Base-by-base conservation (phyloP, 305 asterid species). In the Caryopteris hybrid region DNA sequence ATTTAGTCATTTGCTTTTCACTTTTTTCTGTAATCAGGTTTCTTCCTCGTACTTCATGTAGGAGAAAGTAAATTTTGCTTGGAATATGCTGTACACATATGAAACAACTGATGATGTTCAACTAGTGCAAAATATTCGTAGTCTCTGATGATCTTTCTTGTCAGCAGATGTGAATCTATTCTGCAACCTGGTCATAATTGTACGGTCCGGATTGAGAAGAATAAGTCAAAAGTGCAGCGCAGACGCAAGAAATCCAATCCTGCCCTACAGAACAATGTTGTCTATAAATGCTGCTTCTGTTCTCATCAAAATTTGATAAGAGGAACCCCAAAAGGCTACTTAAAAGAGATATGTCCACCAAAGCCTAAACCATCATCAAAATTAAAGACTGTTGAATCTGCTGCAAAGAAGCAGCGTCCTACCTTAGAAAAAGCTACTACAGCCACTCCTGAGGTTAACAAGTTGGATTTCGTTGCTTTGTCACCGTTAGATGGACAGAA, bases 181-280 rank as follows among this genome's bases (percentile, higher is more conserved):
- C 84, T 93, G 58, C 83, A 84, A 75, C 85, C 91, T 6, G 94
- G 96, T 48, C 62, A 70, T 27, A 93, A 88, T 6, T 86, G 91
- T 66, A 81, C 86, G 0, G 67, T 85, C 29, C 81, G 92, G 22
- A 79, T 90, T 20, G 85, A 81, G 79, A 88, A 78, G 74, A 80
- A 76, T 56, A 77, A 67, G 73, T 20, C 81, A 36, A 84, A 80
- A 72, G 23, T 4, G 27, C 71, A 53, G 13, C 76, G 22, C 10
- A 74, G 71, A 21, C 66, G 58, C 65, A 87, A 79, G 72, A 81
- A 79, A 58, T 41, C 76, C 0, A 74, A 67, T 53, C 45, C 29
- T 16, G 25, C 61, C 51, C 57, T 72, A 0, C 80, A 90, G 67
- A 93, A 90, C 50, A 72, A 39, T 13, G 85, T 84, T 69, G 85